phyloP scores from a whole-genome alignment of 1,284 basidiomycete species.

The Ganoderma sp. region DNA sequence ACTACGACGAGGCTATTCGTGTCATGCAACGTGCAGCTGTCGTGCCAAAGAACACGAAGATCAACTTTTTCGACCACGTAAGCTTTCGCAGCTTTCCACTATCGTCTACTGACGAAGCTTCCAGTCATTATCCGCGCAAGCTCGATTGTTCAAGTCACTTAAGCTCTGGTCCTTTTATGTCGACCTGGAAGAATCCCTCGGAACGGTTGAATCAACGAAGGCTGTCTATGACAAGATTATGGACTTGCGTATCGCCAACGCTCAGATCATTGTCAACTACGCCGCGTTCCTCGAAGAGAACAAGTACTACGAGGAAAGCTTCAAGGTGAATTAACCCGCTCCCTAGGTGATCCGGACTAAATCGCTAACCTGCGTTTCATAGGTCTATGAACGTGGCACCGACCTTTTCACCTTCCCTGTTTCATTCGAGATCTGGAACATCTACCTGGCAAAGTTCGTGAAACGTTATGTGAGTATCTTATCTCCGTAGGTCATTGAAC shows the following conservation, averaged over 20 bases:
- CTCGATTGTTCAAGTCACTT: slow-evolving; percentile 94
- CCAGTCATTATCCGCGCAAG: slow-evolving; percentile 84
- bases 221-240: slow-evolving; percentile 96
- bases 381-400: slow-evolving; percentile 96
- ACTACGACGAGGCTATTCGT: slow-evolving; percentile 93
- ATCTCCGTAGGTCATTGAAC: not conserved
- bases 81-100: slow-evolving; percentile 22
- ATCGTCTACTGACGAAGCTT: not conserved
- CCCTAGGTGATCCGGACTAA: not conserved
- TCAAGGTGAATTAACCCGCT: slow-evolving; percentile 68
- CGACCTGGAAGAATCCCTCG: slow-evolving; percentile 96
- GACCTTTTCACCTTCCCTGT: slow-evolving; percentile 98
- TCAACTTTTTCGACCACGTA: slow-evolving; percentile 96
- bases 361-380: not conserved
- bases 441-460: slow-evolving; percentile 96
- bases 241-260: slow-evolving; percentile 98
- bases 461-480: slow-evolving; percentile 84
- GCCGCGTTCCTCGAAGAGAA: slow-evolving; percentile 97
- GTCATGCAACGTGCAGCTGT: slow-evolving; percentile 96
- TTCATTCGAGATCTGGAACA: slow-evolving; percentile 99
- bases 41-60: slow-evolving; percentile 87
- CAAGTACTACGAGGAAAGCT: slow-evolving; percentile 97
- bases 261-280: slow-evolving; percentile 97
- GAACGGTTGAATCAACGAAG: slow-evolving; percentile 91
- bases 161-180: slow-evolving; percentile 99